phyloP scores from a whole-genome alignment of 202 grass and related monocot species.

The Eragrostis tef region DNA sequence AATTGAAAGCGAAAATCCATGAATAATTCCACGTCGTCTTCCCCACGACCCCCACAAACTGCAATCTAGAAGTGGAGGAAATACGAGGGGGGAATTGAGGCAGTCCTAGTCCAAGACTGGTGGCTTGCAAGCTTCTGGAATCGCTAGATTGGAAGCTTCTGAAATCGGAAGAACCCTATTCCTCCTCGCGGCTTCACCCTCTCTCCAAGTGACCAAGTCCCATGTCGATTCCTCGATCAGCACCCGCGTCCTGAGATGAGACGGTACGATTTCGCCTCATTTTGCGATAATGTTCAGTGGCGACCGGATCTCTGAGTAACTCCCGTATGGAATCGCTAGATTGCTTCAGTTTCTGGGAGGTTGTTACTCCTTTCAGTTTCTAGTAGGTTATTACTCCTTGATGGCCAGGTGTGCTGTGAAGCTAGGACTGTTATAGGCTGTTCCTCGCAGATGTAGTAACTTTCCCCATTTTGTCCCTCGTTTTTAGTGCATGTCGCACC shows the following conservation, averaged over 20 bases:
- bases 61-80: background rate
- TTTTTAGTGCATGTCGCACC: background rate
- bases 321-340: background rate
- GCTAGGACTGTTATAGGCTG: background rate
- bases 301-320: background rate
- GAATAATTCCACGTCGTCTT: slow-evolving; percentile 26
- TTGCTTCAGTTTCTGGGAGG: background rate
- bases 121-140: background rate
- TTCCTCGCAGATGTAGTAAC: background rate
- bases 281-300: background rate
- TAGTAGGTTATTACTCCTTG: background rate
- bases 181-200: background rate
- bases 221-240: background rate
- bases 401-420: background rate
- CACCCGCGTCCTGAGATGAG: slow-evolving; percentile 30
- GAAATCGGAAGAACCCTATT: slow-evolving; percentile 25
- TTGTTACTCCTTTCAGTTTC: slow-evolving; percentile 11
- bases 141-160: background rate
- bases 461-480: background rate
- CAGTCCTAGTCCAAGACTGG: slow-evolving; percentile 3
- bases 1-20: background rate
- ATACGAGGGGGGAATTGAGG: background rate
- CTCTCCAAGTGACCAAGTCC: background rate
- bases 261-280: slow-evolving; percentile 14
- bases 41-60: slow-evolving; percentile 1